Evolutionary conservation across 768 basidiomycete species (phyloP).

Genomic region (Rhizopogon vesiculosus): DNA sequence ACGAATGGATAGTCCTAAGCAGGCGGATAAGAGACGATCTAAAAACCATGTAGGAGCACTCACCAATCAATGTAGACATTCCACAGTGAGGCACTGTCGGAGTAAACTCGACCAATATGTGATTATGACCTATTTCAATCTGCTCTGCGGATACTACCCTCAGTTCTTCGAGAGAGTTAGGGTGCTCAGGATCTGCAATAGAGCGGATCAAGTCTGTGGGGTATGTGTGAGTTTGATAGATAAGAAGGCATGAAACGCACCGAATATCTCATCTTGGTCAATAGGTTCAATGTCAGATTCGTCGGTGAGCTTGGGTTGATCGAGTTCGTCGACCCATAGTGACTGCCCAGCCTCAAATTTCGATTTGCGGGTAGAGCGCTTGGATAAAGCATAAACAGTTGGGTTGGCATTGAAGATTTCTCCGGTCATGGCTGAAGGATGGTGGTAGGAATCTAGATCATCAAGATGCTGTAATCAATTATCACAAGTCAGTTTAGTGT

Average conservation of each 20-base stretch:
- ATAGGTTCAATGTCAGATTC: slow-evolving; percentile 57
- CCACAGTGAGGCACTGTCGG: slow-evolving; percentile 98
- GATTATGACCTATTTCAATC: slow-evolving; percentile 58
- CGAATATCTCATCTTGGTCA: slow-evolving; percentile 91
- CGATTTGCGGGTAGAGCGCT: slow-evolving; percentile 38
- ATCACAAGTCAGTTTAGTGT: slow-evolving; percentile 2
- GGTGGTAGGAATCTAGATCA: slow-evolving; percentile 19
- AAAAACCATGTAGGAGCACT: slow-evolving; percentile 13
- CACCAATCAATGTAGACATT: slow-evolving; percentile 95
- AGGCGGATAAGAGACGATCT: not conserved
- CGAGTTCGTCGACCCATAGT: slow-evolving; percentile 56
- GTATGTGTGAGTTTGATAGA: slow-evolving; percentile 2
- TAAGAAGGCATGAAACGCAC: slow-evolving; percentile 34
- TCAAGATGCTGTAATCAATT: slow-evolving; percentile 25
- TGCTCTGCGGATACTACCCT: slow-evolving; percentile 92
- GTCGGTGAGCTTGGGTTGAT: slow-evolving; percentile 32
- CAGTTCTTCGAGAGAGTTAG: slow-evolving; percentile 89
- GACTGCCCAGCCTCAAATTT: slow-evolving; percentile 39
- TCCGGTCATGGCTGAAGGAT: slow-evolving; percentile 35
- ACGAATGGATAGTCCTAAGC: slow-evolving; percentile 86
- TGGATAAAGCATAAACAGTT: slow-evolving; percentile 60
- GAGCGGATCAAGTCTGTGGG: slow-evolving; percentile 79
- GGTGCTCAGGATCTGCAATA: slow-evolving; percentile 95
- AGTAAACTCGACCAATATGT: slow-evolving; percentile 86
- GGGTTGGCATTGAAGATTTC: slow-evolving; percentile 91